Percentiles rank a stretch among this genome's conserved stretches.
These are phyloP conservation scores for Mariannaea sp. DNA, from an alignment of 2,329 filamentous ascomycete genomes.

Conservation along the genomic window DNA sequence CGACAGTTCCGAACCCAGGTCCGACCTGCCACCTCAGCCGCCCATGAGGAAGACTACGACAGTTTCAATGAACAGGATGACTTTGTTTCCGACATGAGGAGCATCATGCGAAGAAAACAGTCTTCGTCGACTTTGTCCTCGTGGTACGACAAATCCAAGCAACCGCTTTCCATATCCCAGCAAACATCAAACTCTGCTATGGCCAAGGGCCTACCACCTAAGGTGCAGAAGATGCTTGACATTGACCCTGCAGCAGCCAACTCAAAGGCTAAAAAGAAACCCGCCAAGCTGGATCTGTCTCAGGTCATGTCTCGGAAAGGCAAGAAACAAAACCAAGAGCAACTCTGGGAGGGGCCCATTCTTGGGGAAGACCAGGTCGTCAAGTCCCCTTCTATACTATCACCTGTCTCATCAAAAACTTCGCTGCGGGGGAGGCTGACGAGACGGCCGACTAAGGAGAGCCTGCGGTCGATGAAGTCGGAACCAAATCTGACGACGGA, in stretches of 20 bases:
- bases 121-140: constrained; percentile 62
- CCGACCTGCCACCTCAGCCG: constrained; percentile 2
- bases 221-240: constrained; percentile 53
- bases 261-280: constrained; percentile 45
- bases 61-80: constrained; percentile 31
- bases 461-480: constrained; percentile 33
- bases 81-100: constrained; percentile 48
- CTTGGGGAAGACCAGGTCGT: constrained; percentile 45
- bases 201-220: constrained; percentile 58
- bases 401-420: constrained; percentile 41
- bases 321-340: constrained; percentile 40
- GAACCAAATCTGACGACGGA: constrained; percentile 34
- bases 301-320: constrained; percentile 46
- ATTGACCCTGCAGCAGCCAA: constrained; percentile 44
- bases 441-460: constrained; percentile 46
- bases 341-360: constrained; percentile 41
- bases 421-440: constrained; percentile 37
- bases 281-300: constrained; percentile 55
- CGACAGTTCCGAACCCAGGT: constrained; percentile 28
- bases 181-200: constrained; percentile 64
- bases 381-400: constrained; percentile 51
- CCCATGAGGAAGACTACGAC: constrained; percentile 8
- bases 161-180: constrained; percentile 61
- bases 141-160: constrained; percentile 61
- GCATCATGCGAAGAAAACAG: constrained; percentile 50